Base-by-base conservation (phyloP, 176 grass and related monocot species). In the Lolium multiflorum region DNA sequence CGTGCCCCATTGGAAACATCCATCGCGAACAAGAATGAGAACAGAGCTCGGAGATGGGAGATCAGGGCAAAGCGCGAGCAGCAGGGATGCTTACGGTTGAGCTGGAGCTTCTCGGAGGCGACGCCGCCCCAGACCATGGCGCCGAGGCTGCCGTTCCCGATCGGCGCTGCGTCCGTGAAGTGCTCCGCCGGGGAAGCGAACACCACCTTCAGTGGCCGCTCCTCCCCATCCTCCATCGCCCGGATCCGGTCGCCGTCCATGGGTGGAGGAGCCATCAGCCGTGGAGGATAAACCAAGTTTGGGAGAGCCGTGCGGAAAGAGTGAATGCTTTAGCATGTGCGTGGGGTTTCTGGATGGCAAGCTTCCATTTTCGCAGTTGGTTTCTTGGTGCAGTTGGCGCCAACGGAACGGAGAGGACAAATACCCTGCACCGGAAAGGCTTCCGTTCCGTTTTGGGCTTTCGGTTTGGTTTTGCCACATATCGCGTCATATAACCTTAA, bases 61-160 rank as follows among this genome's bases (percentile, higher is more conserved):
- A 68, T 20, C 1, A 1, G 76, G 5, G 18, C 35, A 74, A 49
- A 6, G 78, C 15, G 22, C 11, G 28, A 7, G 78, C 3, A 56
- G 47, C 52, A 50, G 38, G n/a, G 11, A 22, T 3, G 37, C n/a
- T 57, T 89, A 98, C 95, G 87, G 84, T 98, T 98, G 55, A 98
- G 91, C 48, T 95, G 95, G 83, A 98, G 83, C 79, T 88, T 95
- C 85, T 98, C 95, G 50, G 85, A 82, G 51, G 55, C 55, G 82
- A 95, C 89, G 66, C 91, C 89, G 59, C 95, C 95, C 95, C 95
- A 98, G 15, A 98, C 80, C 93, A 95, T 88, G 76, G 85, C 93
- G 0, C 93, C 91, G 35, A 98, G 93, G 58, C 83, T 73, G 43
- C 93, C 93, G 38, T 95, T 98, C 26, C 95, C 93, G 87, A 98